Percentiles rank a stretch among this genome's conserved stretches.
These are phyloP conservation scores for Eurotiales sp. DNA, from an alignment of 2,329 filamentous ascomycete species.

Conservation along the genomic window DNA sequence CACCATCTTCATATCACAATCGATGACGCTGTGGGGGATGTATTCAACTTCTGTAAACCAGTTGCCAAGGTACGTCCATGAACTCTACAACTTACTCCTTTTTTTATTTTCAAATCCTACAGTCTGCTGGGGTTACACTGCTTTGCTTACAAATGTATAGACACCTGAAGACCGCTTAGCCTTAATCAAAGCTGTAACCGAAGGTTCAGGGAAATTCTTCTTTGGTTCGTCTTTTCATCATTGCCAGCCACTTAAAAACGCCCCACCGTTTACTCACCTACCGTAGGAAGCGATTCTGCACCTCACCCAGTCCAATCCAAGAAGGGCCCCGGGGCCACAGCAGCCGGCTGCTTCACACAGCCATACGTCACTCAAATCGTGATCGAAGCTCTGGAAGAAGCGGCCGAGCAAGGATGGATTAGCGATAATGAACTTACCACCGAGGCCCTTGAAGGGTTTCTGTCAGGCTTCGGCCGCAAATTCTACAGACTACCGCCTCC, in stretches of 20 bases:
- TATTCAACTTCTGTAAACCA: constrained; percentile 78
- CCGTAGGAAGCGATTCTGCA: constrained; percentile 59
- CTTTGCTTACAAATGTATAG: constrained; percentile 16
- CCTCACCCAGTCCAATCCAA: constrained; percentile 59
- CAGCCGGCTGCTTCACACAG: constrained; percentile 62
- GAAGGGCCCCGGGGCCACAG: constrained; percentile 48
- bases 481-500: constrained; percentile 56
- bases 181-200: constrained; percentile 59
- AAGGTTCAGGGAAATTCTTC: constrained; percentile 60
- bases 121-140: too few species aligned
- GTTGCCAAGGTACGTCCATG: constrained; percentile 53
- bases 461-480: constrained; percentile 53
- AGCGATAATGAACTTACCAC: constrained; percentile 52
- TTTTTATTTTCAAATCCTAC: neutral
- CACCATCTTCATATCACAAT: constrained; percentile 80
- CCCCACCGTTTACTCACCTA: neutral
- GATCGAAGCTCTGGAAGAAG: constrained; percentile 56
- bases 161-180: constrained; percentile 69
- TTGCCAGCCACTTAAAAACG: neutral
- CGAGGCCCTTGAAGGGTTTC: constrained; percentile 56
- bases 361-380: constrained; percentile 57
- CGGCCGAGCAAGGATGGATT: constrained; percentile 51
- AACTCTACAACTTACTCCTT: neutral
- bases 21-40: constrained; percentile 67
- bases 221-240: constrained; percentile 47